These are phyloP conservation scores for Platanthera guangdongensis DNA, from an alignment of 106 monocot species.

Conservation along the genomic window DNA sequence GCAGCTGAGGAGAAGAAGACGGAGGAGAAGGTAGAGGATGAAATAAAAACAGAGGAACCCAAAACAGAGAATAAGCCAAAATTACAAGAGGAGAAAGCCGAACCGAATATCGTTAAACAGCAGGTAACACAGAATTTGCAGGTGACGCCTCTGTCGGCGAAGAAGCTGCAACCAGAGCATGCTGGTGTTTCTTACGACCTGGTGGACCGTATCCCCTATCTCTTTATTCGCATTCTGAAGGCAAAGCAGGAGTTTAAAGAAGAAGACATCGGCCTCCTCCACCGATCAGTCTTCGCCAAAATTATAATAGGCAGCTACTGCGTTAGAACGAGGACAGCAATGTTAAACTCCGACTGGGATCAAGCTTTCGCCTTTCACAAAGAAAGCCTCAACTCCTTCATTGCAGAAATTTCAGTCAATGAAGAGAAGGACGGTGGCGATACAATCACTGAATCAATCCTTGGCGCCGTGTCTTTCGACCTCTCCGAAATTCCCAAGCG, in stretches of 20 bases:
- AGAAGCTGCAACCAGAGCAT: conserved; percentile 19
- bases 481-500: conserved; percentile 81
- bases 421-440: conserved; percentile 31
- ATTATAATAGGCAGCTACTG: conserved; percentile 59
- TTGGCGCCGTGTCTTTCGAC: conserved; percentile 73
- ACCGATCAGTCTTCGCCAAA: conserved; percentile 37
- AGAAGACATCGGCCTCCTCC: conserved; percentile 7
- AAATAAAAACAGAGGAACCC: conserved; percentile 14
- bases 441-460: conserved; percentile 20
- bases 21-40: conserved; percentile 11
- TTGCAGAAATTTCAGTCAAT: conserved; percentile 51
- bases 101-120: too few relatives aligned
- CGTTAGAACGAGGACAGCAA: conserved; percentile 32
- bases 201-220: conserved; percentile 63
- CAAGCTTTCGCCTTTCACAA: conserved; percentile 90
- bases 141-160: conserved; percentile 12
- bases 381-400: conserved; percentile 53
- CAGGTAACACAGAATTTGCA: neutral
- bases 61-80: conserved; percentile 7
- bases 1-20: conserved; percentile 1
- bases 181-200: conserved; percentile 49
- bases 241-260: conserved; percentile 25
- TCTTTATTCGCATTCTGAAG: conserved; percentile 71
- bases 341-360: conserved; percentile 46
- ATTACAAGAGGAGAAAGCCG: conserved; percentile 10